These are phyloP conservation scores for Xylaria telfairii DNA, from an alignment of 495 filamentous ascomycete genomes.

Conservation along the genomic window DNA sequence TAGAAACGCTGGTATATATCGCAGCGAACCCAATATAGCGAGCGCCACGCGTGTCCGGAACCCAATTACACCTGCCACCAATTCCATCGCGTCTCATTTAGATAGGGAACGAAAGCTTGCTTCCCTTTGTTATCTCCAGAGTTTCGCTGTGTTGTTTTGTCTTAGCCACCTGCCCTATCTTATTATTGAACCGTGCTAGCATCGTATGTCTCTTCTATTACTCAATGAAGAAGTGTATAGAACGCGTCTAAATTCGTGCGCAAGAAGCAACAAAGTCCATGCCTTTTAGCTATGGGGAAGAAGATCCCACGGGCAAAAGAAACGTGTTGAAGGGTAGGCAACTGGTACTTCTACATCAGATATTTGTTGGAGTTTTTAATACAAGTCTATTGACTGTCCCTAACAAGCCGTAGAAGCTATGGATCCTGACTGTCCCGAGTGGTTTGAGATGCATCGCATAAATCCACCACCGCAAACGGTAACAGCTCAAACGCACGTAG, in stretches of 20 bases:
- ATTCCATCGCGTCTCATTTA: not conserved
- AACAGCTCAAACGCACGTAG: not conserved
- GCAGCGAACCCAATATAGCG: too few species aligned
- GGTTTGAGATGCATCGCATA: not conserved
- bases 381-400: constrained; percentile 17
- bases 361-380: not conserved
- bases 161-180: not conserved
- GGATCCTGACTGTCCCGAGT: not conserved
- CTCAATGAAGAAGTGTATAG: not conserved
- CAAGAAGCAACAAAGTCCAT: not conserved
- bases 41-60: too few species aligned
- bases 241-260: not conserved
- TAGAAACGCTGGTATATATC: too few species aligned
- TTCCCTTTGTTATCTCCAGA: too few species aligned
- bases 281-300: not conserved
- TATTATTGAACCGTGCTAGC: not conserved
- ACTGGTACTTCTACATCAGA: not conserved
- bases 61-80: not conserved
- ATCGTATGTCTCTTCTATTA: not conserved
- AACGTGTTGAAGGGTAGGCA: not conserved
- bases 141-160: not conserved
- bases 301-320: not conserved
- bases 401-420: constrained; percentile 17
- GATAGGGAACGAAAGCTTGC: not conserved
- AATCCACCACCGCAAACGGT: not conserved